A percentile compares a stretch with the other conserved stretches of the same genome.
Conservation (phyloP, 2,329 filamentous ascomycete species). For the Juglanconis juglandina region DNA sequence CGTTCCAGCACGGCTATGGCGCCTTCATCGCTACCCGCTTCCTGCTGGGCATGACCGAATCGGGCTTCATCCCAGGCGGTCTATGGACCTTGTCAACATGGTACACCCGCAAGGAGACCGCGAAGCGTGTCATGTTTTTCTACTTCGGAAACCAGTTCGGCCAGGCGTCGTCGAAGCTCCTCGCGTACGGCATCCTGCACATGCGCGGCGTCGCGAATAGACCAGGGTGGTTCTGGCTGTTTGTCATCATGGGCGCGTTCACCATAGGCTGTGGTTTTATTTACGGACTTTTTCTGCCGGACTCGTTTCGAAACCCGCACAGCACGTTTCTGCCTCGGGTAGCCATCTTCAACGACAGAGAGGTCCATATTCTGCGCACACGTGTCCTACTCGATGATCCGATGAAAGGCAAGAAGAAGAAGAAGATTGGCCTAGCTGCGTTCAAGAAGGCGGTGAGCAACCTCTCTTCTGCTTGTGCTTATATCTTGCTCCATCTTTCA, state of each 20-base stretch:
- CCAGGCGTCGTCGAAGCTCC: conserved; percentile 14
- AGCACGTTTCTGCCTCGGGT: neutral
- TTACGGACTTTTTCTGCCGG: conserved; percentile 31
- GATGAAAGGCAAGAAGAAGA: conserved; percentile 29
- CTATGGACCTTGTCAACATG: conserved; percentile 36
- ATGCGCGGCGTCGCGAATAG: conserved; percentile 8
- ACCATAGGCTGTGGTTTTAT: conserved; percentile 25
- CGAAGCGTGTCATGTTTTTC: conserved; percentile 38
- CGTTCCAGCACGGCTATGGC: conserved; percentile 33
- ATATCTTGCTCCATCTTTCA: too few relatives aligned
- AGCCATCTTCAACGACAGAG: conserved; percentile 17
- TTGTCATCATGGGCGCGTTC: conserved; percentile 13
- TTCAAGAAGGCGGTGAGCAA: conserved; percentile 31
- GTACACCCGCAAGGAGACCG: conserved; percentile 39
- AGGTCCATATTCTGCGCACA: conserved; percentile 30
- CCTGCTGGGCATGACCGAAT: conserved; percentile 38
- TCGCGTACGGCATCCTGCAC: conserved; percentile 15
- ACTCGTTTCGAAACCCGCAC: conserved; percentile 11
- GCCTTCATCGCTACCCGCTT: conserved; percentile 35
- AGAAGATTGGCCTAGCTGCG: conserved; percentile 29
- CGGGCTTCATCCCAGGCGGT: conserved; percentile 38
- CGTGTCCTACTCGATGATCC: conserved; percentile 34
- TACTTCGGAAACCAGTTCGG: conserved; percentile 41
- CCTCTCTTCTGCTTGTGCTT: neutral
- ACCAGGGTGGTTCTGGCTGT: conserved; percentile 20